Conservation (phyloP, 352 stramenopile species). For the Phytophthora kernoviae region DNA sequence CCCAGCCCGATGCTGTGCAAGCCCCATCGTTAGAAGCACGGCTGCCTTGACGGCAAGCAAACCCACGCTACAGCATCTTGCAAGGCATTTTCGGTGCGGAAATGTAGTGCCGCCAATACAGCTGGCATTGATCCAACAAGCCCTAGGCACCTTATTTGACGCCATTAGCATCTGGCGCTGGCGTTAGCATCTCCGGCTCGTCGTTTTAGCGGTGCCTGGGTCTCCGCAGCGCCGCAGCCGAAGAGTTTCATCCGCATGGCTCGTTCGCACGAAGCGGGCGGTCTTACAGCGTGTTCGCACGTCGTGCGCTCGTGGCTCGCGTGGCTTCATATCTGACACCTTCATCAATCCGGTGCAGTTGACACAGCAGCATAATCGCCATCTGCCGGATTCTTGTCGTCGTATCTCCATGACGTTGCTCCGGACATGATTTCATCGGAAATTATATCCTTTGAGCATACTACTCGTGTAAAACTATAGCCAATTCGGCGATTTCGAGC, state of each 20-base stretch:
- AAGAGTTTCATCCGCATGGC: background rate
- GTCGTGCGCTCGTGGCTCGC: background rate
- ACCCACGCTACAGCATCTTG: no score
- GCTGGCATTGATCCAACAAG: background rate
- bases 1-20: background rate
- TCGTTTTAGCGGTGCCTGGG: background rate
- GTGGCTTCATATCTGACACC: background rate
- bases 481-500: no score
- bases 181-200: background rate
- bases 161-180: background rate
- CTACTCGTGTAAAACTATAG: no score
- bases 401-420: background rate
- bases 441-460: no score
- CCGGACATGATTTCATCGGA: background rate
- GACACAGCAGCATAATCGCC: background rate
- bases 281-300: background rate
- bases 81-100: background rate
- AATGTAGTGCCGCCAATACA: background rate
- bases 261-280: slow-evolving; percentile 3
- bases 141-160: background rate
- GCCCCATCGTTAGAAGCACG: background rate
- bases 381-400: slow-evolving; percentile 1
- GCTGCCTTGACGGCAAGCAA: no score
- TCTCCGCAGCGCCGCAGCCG: background rate
- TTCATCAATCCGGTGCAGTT: background rate